Percentiles rank a stretch among this genome's conserved stretches.
Conservation (phyloP, 2,329 filamentous ascomycete species). For the Epichloe coenophiala region DNA sequence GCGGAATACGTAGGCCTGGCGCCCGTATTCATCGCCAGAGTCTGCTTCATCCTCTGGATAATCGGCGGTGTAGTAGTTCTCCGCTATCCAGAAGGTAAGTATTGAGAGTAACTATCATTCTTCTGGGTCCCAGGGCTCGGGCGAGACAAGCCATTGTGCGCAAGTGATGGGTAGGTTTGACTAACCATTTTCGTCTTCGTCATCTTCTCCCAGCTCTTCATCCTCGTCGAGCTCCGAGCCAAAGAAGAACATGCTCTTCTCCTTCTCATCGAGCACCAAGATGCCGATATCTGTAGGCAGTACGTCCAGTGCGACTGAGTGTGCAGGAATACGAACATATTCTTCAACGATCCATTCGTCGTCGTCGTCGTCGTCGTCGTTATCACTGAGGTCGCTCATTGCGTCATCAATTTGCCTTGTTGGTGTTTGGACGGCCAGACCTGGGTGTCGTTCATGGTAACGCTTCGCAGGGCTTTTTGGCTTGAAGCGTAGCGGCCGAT, state of each 20-base stretch:
- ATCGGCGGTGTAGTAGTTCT: constrained; percentile 67
- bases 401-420: constrained; percentile 14
- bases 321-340: constrained; percentile 46
- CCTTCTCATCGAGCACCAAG: constrained; percentile 42
- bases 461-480: constrained; percentile 42
- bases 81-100: constrained; percentile 32
- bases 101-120: not conserved
- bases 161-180: not conserved
- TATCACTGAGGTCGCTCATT: constrained; percentile 26
- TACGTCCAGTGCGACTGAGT: constrained; percentile 32
- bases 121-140: not conserved
- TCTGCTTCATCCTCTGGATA: constrained; percentile 71
- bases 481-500: constrained; percentile 30
- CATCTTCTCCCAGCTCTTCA: constrained; percentile 43
- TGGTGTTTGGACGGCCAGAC: constrained; percentile 8
- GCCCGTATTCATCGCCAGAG: constrained; percentile 43
- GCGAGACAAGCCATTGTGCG: not conserved
- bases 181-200: constrained; percentile 53
- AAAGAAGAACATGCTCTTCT: constrained; percentile 48
- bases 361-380: constrained; percentile 39
- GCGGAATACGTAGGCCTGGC: constrained; percentile 41
- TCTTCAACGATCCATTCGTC: constrained; percentile 52
- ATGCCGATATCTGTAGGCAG: constrained; percentile 39
- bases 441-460: constrained; percentile 42
- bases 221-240: constrained; percentile 46